Evolutionary conservation across 2,329 filamentous ascomycete species (phyloP).

Genomic region (Sordariomycetes sp.): DNA sequence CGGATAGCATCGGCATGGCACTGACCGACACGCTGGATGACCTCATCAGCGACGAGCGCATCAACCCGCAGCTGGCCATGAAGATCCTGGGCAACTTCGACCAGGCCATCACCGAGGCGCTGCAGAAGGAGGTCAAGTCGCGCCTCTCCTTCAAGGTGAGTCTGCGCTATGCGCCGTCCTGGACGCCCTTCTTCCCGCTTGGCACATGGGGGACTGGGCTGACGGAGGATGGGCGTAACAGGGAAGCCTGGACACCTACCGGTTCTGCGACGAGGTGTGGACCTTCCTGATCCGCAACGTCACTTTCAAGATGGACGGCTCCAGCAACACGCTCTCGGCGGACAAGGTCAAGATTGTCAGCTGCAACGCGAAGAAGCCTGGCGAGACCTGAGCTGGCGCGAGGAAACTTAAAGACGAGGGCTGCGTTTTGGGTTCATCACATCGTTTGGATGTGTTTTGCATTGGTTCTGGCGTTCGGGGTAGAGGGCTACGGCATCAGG

Average conservation of each 20-base stretch:
- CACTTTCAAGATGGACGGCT: conserved; percentile 92
- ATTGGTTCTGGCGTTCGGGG: conserved; percentile 2
- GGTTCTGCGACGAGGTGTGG: conserved; percentile 99
- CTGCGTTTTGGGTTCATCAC: not conserved
- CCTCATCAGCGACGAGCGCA: conserved; percentile 85
- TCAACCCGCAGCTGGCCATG: conserved; percentile 97
- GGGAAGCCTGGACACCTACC: conserved; percentile 96
- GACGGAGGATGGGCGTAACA: conserved; percentile 22
- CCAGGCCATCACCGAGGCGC: conserved; percentile 78
- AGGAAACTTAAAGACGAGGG: not conserved
- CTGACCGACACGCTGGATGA: conserved; percentile 96
- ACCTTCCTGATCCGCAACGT: conserved; percentile 98
- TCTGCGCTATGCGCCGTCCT: not conserved
- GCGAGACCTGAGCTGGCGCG: conserved; percentile 18
- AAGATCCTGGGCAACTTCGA: conserved; percentile 96
- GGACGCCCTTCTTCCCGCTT: not conserved
- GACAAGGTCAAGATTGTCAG: conserved; percentile 98
- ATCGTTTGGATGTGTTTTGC: not conserved
- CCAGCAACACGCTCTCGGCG: conserved; percentile 59
- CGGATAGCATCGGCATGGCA: conserved; percentile 72
- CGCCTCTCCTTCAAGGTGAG: conserved; percentile 86
- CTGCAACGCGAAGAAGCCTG: conserved; percentile 75
- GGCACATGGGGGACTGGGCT: not conserved
- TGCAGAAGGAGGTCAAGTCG: conserved; percentile 86
- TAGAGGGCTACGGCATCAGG: conserved; percentile 6